Evolutionary conservation across 2,329 filamentous ascomycete species (phyloP).

Genomic region (Fusarium irregulare): DNA sequence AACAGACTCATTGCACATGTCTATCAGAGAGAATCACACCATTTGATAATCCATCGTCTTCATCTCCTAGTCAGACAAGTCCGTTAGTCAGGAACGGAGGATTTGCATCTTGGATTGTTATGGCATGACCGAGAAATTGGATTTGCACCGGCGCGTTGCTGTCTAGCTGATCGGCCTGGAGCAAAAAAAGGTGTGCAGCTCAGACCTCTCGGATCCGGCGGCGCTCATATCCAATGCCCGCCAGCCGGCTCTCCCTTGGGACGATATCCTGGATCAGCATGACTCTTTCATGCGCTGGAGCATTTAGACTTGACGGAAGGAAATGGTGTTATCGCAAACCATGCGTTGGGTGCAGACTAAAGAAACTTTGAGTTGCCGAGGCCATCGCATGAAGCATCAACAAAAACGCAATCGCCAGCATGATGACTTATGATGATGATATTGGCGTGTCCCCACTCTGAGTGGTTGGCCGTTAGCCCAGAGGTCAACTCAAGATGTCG

Average conservation of each 20-base stretch:
- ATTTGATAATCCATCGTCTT: conserved; percentile 13
- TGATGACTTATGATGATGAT: conserved; percentile 41
- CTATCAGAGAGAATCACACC: conserved; percentile 8
- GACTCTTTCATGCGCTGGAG: conserved; percentile 21
- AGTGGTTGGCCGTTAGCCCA: conserved; percentile 27
- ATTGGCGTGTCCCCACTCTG: conserved; percentile 34
- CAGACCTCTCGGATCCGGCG: conserved; percentile 31
- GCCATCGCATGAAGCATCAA: conserved; percentile 24
- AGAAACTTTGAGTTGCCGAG: conserved; percentile 16
- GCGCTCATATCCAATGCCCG: conserved; percentile 31
- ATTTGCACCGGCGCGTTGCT: conserved; percentile 26
- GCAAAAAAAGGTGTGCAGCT: conserved; percentile 27
- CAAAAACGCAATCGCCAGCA: conserved; percentile 26
- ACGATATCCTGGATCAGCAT: conserved; percentile 9
- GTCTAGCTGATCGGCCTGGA: conserved; percentile 25
- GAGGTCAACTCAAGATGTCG: conserved; percentile 27
- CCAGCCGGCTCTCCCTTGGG: conserved; percentile 22
- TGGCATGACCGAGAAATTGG: conserved; percentile 37
- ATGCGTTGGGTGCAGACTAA: background rate
- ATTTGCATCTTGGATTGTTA: conserved; percentile 19
- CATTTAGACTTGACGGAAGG: conserved; percentile 1
- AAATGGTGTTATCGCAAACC: background rate
- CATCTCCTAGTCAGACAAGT: conserved; percentile 27
- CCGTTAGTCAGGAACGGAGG: conserved; percentile 37
- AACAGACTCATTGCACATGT: conserved; percentile 16